These are phyloP conservation scores for Alisma plantagoaquatica DNA, from an alignment of 106 monocot genomes.

Conservation along the genomic window DNA sequence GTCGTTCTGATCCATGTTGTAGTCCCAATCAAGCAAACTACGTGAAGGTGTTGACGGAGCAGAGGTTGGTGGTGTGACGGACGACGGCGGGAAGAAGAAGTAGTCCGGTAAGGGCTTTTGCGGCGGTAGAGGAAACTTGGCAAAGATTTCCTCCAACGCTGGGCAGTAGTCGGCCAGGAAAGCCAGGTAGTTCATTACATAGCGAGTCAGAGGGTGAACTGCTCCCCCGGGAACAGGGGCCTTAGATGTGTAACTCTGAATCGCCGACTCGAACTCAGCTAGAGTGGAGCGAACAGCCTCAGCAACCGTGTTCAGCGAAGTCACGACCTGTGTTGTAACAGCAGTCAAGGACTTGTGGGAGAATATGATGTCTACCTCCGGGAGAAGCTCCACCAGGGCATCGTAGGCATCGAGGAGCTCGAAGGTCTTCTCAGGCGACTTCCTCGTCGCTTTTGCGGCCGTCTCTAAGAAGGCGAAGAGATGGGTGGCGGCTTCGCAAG, in stretches of 20 bases:
- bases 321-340: conserved; percentile 13
- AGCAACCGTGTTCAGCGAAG: conserved; percentile 16
- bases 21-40: background rate
- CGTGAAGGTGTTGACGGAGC: conserved; percentile 7
- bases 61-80: too few relatives aligned
- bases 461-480: conserved; percentile 35
- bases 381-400: conserved; percentile 14
- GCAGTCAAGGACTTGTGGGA: conserved; percentile 21
- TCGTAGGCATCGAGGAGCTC: conserved; percentile 42
- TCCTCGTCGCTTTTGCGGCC: conserved; percentile 18
- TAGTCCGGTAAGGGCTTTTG: background rate
- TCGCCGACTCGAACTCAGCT: conserved; percentile 39
- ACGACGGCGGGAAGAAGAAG: background rate
- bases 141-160: conserved; percentile 27
- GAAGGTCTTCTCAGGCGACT: conserved; percentile 48
- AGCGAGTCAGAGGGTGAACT: conserved; percentile 36
- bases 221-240: conserved; percentile 26
- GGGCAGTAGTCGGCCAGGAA: conserved; percentile 44
- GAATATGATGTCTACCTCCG: conserved; percentile 32
- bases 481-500: conserved; percentile 22
- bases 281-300: conserved; percentile 23
- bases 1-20: background rate
- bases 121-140: conserved; percentile 14
- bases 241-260: conserved; percentile 41
- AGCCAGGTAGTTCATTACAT: conserved; percentile 55